Conservation (phyloP, 202 grass and related monocot genomes). For the Carex arenaria region DNA sequence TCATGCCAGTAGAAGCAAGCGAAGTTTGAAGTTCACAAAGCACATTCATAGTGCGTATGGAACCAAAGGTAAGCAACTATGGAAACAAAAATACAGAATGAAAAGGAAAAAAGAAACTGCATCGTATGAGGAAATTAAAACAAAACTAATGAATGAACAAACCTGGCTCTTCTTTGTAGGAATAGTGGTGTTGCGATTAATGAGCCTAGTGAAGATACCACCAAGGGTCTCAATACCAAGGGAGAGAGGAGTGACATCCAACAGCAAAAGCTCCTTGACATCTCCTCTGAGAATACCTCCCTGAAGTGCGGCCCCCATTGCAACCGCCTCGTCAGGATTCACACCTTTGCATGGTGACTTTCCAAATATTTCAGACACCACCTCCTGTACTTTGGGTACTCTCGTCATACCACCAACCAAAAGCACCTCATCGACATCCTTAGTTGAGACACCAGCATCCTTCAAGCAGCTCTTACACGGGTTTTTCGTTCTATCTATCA, state of each 20-base stretch:
- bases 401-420: constrained; percentile 98
- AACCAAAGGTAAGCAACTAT: neutral
- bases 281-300: constrained; percentile 92
- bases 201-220: constrained; percentile 94
- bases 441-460: constrained; percentile 67
- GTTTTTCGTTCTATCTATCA: constrained; percentile 74
- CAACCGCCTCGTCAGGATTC: constrained; percentile 92
- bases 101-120: neutral
- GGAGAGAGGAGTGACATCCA: constrained; percentile 91
- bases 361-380: constrained; percentile 81
- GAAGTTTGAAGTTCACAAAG: neutral
- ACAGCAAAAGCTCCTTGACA: constrained; percentile 90
- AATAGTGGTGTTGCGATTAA: constrained; percentile 94
- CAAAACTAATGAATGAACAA: neutral
- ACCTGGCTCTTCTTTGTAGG: constrained; percentile 96
- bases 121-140: neutral
- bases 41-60: neutral
- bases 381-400: constrained; percentile 92
- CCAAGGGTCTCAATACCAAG: constrained; percentile 97
- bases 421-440: constrained; percentile 90
- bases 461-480: constrained; percentile 93
- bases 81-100: neutral
- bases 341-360: constrained; percentile 88
- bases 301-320: constrained; percentile 83
- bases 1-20: neutral